These are phyloP conservation scores for Candida neerlandica DNA, from an alignment of 1,139 yeast species.

Conservation along the genomic window DNA sequence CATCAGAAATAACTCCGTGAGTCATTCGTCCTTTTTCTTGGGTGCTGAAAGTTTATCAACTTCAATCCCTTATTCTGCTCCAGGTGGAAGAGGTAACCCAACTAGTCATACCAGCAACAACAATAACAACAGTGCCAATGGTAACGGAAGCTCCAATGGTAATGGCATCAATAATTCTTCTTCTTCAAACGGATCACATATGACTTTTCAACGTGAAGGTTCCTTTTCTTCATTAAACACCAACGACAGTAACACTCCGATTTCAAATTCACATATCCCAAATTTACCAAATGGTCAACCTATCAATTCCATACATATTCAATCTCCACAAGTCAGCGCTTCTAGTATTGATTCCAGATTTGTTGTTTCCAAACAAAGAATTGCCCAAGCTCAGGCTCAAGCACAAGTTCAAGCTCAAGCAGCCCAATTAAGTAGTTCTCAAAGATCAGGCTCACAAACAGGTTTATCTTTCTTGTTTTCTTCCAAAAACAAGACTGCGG, in stretches of 20 bases:
- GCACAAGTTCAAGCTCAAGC: slow-evolving; percentile 41
- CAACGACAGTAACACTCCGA: slow-evolving; percentile 9
- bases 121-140: background rate
- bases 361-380: slow-evolving; percentile 70
- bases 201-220: slow-evolving; percentile 11
- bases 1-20: slow-evolving; percentile 45
- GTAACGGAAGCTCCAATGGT: background rate
- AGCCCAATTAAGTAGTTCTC: slow-evolving; percentile 34
- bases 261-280: slow-evolving; percentile 34
- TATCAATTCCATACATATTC: slow-evolving; percentile 63
- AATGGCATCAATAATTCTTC: slow-evolving; percentile 3
- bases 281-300: slow-evolving; percentile 56
- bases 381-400: slow-evolving; percentile 54
- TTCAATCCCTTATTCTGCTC: slow-evolving; percentile 73
- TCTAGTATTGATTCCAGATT: slow-evolving; percentile 69
- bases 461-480: slow-evolving; percentile 50
- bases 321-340: slow-evolving; percentile 63
- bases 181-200: slow-evolving; percentile 5
- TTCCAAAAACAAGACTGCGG: slow-evolving; percentile 34
- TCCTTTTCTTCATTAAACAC: slow-evolving; percentile 16
- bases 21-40: slow-evolving; percentile 44
- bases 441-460: slow-evolving; percentile 47
- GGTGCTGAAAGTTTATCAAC: slow-evolving; percentile 55
- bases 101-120: slow-evolving; percentile 7
- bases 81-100: slow-evolving; percentile 49